Evolutionary conservation across 1,284 basidiomycete genomes (phyloP), one percentile per base, ranked within the genome.

Genomic region (Rhodotorula glutinis): DNA sequence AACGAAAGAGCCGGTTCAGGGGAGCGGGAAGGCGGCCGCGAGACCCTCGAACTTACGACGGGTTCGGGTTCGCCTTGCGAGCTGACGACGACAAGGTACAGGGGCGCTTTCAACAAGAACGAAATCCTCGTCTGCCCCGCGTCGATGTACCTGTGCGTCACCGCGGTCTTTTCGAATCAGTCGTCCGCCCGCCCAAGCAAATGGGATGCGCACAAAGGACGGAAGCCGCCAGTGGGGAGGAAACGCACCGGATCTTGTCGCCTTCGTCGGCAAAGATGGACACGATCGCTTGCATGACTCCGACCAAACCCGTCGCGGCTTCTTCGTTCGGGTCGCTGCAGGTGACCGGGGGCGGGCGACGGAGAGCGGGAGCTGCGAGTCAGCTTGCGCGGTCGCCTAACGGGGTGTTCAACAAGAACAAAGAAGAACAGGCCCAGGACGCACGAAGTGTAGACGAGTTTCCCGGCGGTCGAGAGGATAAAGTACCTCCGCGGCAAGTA

Each of bases 231-330:
- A 47, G n/a, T 21, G 19, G 54, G 1, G 33, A 41, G 13, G 2
- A 0, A 8, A 61, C 58, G 52, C 29, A 73, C 70, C 74, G 67
- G 13, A 76, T 66, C 61, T 63, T 72, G 66, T 75, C 74, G 10
- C 75, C 74, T 53, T 77, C 76, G 55, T 76, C 75, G 33, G 76
- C 78, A 67, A 79, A 80, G 63, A 81, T 79, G 8, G 70, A 73
- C 23, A 98, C 88, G 13, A 98, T 83, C 2, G 95, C 93, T 79
- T 98, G 95, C 80, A 95, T 91, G 51, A 98, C 86, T 30, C 92
- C 95, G 75, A 95, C 89, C 30, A 87, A 86, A 17, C 89, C 88
- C 7, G 91, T 88, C 57, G 88, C 82, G 67, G 85, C 84, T 68
- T 90, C 81, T 30, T 80, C 78, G 25, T 75, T 72, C 2, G 51